These are phyloP conservation scores for Teratosphaeria zuluensis DNA, from an alignment of 2,329 filamentous ascomycete genomes.

Conservation along the genomic window DNA sequence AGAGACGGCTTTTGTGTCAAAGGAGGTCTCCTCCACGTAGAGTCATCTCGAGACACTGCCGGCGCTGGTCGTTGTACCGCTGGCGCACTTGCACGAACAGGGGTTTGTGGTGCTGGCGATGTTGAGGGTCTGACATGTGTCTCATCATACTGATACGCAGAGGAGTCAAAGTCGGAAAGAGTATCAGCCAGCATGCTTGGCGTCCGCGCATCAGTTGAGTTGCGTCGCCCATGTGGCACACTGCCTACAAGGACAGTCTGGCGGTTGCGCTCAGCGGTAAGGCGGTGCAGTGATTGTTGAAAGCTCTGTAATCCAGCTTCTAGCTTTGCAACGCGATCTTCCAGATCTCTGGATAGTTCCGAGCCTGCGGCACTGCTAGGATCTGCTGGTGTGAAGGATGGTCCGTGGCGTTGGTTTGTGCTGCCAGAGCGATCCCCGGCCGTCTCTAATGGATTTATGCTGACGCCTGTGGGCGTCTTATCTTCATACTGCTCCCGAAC, in stretches of 20 bases:
- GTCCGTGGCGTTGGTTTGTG: background rate
- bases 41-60: background rate
- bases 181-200: conserved; percentile 27
- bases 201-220: conserved; percentile 13
- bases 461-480: background rate
- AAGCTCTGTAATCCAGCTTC: conserved; percentile 25
- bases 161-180: conserved; percentile 11
- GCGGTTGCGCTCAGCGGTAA: conserved; percentile 23
- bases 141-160: conserved; percentile 13
- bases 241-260: conserved; percentile 21
- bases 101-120: conserved; percentile 6
- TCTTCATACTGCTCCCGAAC: conserved; percentile 3
- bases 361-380: conserved; percentile 1
- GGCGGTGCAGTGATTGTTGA: conserved; percentile 22
- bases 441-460: conserved; percentile 2
- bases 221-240: conserved; percentile 9
- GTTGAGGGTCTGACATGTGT: conserved; percentile 3
- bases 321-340: conserved; percentile 26
- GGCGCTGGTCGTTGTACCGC: background rate
- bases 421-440: background rate
- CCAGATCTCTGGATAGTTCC: conserved; percentile 20
- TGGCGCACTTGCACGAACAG: conserved; percentile 1
- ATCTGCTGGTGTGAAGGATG: background rate
- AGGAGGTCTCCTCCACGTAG: background rate
- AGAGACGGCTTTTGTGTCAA: background rate